Evolutionary conservation across 2,329 filamentous ascomycete genomes (phyloP).

Genomic region (Nakataea oryzae): DNA sequence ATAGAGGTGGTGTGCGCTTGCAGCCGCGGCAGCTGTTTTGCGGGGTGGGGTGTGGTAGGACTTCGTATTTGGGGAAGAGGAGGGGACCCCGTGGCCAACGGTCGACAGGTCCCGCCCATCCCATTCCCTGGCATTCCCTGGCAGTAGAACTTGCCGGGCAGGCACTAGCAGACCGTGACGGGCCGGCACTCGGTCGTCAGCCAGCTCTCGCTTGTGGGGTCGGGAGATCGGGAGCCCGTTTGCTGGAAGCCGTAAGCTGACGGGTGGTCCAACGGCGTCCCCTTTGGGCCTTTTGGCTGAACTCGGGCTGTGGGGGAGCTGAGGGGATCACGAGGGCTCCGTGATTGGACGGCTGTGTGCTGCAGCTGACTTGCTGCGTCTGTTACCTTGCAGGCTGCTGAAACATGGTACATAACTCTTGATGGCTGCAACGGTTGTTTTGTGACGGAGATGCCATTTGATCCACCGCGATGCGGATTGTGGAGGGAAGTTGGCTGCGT

Average conservation of each 20-base stretch:
- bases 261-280: no score
- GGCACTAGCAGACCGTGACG: neutral
- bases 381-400: no score
- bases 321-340: neutral
- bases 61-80: neutral
- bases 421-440: no score
- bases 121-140: no score
- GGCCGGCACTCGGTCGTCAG: neutral
- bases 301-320: neutral
- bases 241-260: neutral
- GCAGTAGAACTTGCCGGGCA: no score
- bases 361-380: neutral
- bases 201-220: neutral
- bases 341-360: neutral
- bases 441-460: no score
- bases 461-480: no score
- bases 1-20: no score
- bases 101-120: neutral
- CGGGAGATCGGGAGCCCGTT: neutral
- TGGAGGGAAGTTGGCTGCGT: no score
- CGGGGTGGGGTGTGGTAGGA: no score
- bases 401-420: no score
- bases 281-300: neutral
- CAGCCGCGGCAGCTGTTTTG: neutral
- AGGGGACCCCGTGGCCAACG: neutral